Evolutionary conservation across 2,329 filamentous ascomycete species (phyloP).

Genomic region (Chaetoscypha palmicola): DNA sequence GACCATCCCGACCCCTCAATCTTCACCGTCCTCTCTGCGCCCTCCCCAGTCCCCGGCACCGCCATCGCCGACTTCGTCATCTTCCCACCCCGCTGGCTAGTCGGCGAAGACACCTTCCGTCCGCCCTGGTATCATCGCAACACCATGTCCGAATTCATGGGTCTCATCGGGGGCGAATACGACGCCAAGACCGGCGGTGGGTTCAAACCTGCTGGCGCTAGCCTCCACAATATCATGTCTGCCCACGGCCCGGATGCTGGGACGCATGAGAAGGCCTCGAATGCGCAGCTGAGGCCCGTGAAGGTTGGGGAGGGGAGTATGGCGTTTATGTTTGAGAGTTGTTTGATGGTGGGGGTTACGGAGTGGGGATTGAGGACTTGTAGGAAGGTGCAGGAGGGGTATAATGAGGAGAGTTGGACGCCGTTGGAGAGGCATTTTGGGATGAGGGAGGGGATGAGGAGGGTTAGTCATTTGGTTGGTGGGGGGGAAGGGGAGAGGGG

Average conservation of each 20-base stretch:
- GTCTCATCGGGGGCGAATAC: constrained; percentile 53
- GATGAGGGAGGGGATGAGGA: constrained; percentile 20
- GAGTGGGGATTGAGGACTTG: constrained; percentile 66
- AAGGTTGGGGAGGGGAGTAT: constrained; percentile 54
- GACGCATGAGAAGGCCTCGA: constrained; percentile 48
- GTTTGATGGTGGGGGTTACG: constrained; percentile 63
- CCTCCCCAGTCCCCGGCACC: constrained; percentile 47
- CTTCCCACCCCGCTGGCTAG: constrained; percentile 58
- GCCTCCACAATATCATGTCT: constrained; percentile 56
- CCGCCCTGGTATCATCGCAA: constrained; percentile 60
- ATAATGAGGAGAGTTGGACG: constrained; percentile 63
- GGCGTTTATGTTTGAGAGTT: constrained; percentile 60
- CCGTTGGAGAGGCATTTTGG: constrained; percentile 44
- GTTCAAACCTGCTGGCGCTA: constrained; percentile 54
- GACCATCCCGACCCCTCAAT: constrained; percentile 76
- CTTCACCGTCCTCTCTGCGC: constrained; percentile 60
- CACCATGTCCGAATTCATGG: constrained; percentile 61
- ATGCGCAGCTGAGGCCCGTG: constrained; percentile 44
- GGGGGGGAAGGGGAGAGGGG: constrained; percentile 2
- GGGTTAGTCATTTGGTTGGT: constrained; percentile 23
- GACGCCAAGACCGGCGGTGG: constrained; percentile 50
- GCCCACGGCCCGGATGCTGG: constrained; percentile 52
- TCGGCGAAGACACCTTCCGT: constrained; percentile 52
- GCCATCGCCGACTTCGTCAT: constrained; percentile 59
- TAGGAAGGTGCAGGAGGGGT: constrained; percentile 59